A percentile compares a stretch with the other conserved stretches of the same genome.
Evolutionary conservation across 2,329 filamentous ascomycete species (phyloP).

Genomic region (Tympanopsis confertula): DNA sequence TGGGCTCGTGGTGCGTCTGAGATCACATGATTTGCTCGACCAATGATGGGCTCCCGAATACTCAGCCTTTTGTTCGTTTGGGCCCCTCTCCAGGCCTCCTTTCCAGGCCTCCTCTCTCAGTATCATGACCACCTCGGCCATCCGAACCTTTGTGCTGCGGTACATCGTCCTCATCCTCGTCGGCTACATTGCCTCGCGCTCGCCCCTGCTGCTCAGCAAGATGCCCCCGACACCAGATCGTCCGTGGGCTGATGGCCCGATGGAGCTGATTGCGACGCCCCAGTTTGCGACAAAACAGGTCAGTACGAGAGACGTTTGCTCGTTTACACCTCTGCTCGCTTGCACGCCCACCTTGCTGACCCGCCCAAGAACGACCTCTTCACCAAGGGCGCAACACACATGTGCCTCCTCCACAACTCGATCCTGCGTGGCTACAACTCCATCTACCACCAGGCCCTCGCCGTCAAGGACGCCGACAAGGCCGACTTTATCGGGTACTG

Average conservation of each 20-base stretch:
- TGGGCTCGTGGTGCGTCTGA: too few species aligned
- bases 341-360: neutral
- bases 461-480: conserved; percentile 37
- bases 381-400: conserved; percentile 46
- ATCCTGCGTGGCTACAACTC: conserved; percentile 53
- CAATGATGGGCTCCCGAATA: too few species aligned
- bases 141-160: neutral
- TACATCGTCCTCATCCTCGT: conserved; percentile 16
- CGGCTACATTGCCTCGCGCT: conserved; percentile 20
- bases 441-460: conserved; percentile 46
- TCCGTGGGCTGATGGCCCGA: conserved; percentile 41
- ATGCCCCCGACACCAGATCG: conserved; percentile 12
- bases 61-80: too few species aligned
- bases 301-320: conserved; percentile 1
- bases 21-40: too few species aligned
- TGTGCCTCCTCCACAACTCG: conserved; percentile 49
- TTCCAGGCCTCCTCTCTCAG: too few species aligned
- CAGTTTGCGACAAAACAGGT: conserved; percentile 39
- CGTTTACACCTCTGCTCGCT: neutral
- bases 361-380: conserved; percentile 39
- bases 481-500: conserved; percentile 44
- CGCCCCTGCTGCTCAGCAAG: conserved; percentile 25
- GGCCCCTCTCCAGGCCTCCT: too few species aligned
- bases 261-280: conserved; percentile 40
- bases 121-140: too few species aligned